Conservation (phyloP, 805 yeast species). For the Saccharomyces cerevisiae region DNA sequence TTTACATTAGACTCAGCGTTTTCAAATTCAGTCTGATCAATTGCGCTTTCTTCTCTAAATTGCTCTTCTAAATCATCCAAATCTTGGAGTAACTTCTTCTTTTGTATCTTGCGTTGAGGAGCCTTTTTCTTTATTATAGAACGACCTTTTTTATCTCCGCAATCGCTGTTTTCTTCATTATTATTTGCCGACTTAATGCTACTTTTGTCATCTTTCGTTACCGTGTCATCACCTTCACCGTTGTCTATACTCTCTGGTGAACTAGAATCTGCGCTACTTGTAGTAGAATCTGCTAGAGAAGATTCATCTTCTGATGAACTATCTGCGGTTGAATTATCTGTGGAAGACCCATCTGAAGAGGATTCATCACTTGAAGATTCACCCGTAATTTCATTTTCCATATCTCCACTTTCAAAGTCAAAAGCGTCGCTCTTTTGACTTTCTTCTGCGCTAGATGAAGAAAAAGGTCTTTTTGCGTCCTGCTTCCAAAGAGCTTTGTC, state of each 20-base stretch:
- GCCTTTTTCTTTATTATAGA: neutral
- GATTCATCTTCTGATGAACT: neutral
- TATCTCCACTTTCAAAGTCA: conserved; percentile 16
- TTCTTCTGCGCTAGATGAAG: conserved; percentile 1
- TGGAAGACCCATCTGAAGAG: neutral
- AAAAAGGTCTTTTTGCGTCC: neutral
- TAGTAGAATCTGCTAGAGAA: neutral
- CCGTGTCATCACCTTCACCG: neutral
- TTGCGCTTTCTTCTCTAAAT: conserved; percentile 1
- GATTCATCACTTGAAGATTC: too few species aligned
- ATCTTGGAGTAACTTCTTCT: conserved; percentile 1
- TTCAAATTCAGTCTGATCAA: neutral
- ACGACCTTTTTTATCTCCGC: neutral
- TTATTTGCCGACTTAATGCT: neutral
- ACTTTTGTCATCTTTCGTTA: neutral
- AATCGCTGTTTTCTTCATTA: neutral
- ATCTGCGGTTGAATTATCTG: neutral
- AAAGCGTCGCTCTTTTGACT: conserved; percentile 13
- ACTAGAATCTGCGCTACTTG: neutral
- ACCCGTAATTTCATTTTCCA: neutral
- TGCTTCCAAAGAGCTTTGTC: neutral
- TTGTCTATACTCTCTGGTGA: neutral
- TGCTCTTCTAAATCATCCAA: conserved; percentile 3
- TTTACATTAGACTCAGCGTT: neutral
- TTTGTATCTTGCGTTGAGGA: neutral